These are phyloP conservation scores for Neoscytalidium dimidiatum DNA, from an alignment of 2,329 filamentous ascomycete species.

Conservation along the genomic window DNA sequence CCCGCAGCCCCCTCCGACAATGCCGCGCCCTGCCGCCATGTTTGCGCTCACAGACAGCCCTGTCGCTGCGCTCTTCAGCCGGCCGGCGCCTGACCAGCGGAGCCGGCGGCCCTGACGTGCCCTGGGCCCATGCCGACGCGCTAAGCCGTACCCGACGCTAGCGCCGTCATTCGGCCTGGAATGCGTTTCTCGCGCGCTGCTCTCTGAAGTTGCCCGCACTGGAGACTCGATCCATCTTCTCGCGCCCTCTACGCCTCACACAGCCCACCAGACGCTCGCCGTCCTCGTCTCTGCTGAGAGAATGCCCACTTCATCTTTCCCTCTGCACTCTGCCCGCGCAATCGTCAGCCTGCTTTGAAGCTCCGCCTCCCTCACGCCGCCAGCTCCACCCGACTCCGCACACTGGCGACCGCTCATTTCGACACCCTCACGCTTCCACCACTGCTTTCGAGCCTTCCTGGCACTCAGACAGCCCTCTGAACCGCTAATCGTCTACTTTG, in stretches of 20 bases:
- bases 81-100: conserved; percentile 2
- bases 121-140: conserved; percentile 5
- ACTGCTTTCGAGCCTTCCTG: background rate
- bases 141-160: conserved; percentile 13
- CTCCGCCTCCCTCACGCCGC: conserved; percentile 33
- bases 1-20: background rate
- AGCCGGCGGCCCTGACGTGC: conserved; percentile 17
- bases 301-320: conserved; percentile 31
- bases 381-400: conserved; percentile 25
- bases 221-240: conserved; percentile 19
- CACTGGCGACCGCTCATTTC: conserved; percentile 23
- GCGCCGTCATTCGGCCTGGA: conserved; percentile 14
- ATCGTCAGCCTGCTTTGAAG: conserved; percentile 37
- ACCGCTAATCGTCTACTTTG: conserved; percentile 2
- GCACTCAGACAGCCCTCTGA: background rate
- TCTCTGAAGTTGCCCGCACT: conserved; percentile 21
- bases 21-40: background rate
- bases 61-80: background rate
- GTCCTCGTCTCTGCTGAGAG: conserved; percentile 3
- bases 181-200: conserved; percentile 20
- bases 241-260: conserved; percentile 9
- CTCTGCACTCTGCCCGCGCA: conserved; percentile 27
- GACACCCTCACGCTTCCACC: conserved; percentile 12
- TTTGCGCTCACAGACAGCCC: background rate
- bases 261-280: conserved; percentile 5